phyloP scores from a whole-genome alignment of 2,329 filamentous ascomycete genomes.

The Berkeleyomyces basicola region DNA sequence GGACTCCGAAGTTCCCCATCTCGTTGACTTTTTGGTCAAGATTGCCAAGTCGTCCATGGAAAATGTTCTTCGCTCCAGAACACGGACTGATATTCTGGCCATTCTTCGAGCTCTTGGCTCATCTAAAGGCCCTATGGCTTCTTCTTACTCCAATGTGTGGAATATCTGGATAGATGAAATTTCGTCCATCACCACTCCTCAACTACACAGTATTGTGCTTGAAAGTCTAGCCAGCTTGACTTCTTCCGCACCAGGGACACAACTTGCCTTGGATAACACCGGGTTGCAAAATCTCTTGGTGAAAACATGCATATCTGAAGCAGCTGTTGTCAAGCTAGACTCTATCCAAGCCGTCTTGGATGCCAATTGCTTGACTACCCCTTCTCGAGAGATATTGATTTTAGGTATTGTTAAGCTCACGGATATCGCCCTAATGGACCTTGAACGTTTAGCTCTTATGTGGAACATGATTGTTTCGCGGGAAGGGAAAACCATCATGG shows the following conservation, averaged over 20 bases:
- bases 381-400: not conserved
- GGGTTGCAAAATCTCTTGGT: slow-evolving; percentile 33
- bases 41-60: slow-evolving; percentile 16
- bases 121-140: slow-evolving; percentile 19
- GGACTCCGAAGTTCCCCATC: not conserved
- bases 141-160: slow-evolving; percentile 28
- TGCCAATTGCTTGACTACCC: not conserved
- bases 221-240: slow-evolving; percentile 29
- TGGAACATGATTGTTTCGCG: not conserved
- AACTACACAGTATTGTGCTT: slow-evolving; percentile 16
- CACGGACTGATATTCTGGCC: slow-evolving; percentile 47
- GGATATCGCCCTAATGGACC: not conserved
- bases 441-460: not conserved
- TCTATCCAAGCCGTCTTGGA: slow-evolving; percentile 18
- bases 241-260: slow-evolving; percentile 25
- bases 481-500: not conserved
- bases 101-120: slow-evolving; percentile 40
- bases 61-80: slow-evolving; percentile 44
- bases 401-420: not conserved
- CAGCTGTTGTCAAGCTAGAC: slow-evolving; percentile 19
- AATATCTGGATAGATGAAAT: slow-evolving; percentile 26
- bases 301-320: slow-evolving; percentile 24
- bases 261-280: slow-evolving; percentile 24
- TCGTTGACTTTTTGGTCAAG: slow-evolving; percentile 10
- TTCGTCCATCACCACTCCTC: slow-evolving; percentile 19